Percentiles rank a stretch among this genome's conserved stretches.
These are phyloP conservation scores for Fusarium fracticaudum DNA, from an alignment of 2,329 filamentous ascomycete genomes.

Conservation along the genomic window DNA sequence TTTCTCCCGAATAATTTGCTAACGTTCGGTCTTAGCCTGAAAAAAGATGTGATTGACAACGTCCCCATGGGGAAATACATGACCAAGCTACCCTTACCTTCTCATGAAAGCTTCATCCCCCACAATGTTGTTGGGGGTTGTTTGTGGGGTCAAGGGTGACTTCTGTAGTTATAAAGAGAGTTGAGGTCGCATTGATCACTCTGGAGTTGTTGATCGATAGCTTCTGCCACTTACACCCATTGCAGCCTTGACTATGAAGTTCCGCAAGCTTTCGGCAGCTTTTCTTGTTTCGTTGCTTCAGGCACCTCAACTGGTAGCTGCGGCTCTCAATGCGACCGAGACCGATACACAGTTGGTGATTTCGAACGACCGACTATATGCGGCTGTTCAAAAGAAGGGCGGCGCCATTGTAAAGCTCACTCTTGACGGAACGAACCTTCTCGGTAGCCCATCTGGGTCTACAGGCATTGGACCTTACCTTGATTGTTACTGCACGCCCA, in stretches of 20 bases:
- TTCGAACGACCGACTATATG: conserved; percentile 51
- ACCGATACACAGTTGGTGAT: conserved; percentile 48
- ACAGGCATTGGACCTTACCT: conserved; percentile 66
- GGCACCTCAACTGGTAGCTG: conserved; percentile 36
- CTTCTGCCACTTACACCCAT: not conserved
- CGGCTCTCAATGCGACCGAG: conserved; percentile 47
- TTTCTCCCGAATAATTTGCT: conserved; percentile 18
- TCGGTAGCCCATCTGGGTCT: conserved; percentile 52
- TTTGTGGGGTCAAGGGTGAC: conserved; percentile 27
- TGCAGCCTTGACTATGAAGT: conserved; percentile 34
- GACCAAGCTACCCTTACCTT: conserved; percentile 21
- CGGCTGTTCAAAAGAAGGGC: conserved; percentile 49
- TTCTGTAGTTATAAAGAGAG: conserved; percentile 19
- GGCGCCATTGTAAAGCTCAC: conserved; percentile 50
- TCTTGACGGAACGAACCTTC: conserved; percentile 57
- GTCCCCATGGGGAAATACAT: conserved; percentile 40
- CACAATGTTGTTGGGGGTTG: conserved; percentile 36
- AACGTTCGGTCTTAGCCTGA: conserved; percentile 27
- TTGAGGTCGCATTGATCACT: conserved; percentile 3
- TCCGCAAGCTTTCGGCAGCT: conserved; percentile 32
- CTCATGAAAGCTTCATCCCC: conserved; percentile 32
- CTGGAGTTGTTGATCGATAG: not conserved
- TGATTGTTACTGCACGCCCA: conserved; percentile 70
- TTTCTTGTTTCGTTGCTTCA: conserved; percentile 35
- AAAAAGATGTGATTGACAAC: conserved; percentile 32